Evolutionary conservation across 164 flowering plant species (phyloP).

Genomic region (Vitis riparia): DNA sequence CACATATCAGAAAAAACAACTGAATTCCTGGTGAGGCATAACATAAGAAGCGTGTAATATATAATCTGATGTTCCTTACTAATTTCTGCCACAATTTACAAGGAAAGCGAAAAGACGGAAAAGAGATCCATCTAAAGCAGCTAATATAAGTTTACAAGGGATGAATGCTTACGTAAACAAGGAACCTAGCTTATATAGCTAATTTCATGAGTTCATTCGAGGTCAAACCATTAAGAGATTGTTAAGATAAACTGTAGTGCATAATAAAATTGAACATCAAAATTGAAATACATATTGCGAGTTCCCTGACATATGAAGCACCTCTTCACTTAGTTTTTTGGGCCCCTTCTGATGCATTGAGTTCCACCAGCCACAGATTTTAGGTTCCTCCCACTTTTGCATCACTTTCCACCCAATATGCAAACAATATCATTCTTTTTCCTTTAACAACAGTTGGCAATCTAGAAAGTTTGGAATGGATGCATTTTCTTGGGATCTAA

Average conservation of each 20-base stretch:
- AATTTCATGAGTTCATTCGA: not conserved
- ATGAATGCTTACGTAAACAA: not conserved
- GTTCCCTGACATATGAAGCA: not conserved
- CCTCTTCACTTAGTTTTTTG: not conserved
- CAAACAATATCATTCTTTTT: too few relatives aligned
- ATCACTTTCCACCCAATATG: too few relatives aligned
- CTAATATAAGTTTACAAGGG: not conserved
- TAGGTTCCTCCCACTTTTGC: too few relatives aligned
- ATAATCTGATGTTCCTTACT: not conserved
- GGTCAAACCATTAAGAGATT: not conserved
- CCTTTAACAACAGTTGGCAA: not conserved
- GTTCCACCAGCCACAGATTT: not conserved
- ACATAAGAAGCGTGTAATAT: not conserved
- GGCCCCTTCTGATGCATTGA: not conserved
- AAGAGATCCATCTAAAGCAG: not conserved
- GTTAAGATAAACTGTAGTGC: too few relatives aligned
- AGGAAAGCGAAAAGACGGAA: not conserved
- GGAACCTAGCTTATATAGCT: not conserved
- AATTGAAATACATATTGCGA: not conserved
- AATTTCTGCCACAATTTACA: not conserved
- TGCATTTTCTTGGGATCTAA: too few relatives aligned
- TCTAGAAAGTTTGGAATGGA: not conserved
- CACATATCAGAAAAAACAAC: not conserved
- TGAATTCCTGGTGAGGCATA: not conserved
- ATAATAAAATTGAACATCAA: too few relatives aligned